A percentile compares a stretch with the other conserved stretches of the same genome.
These are phyloP conservation scores for Botryotinia globosa DNA, from an alignment of 2,329 filamentous ascomycete species.

Conservation along the genomic window DNA sequence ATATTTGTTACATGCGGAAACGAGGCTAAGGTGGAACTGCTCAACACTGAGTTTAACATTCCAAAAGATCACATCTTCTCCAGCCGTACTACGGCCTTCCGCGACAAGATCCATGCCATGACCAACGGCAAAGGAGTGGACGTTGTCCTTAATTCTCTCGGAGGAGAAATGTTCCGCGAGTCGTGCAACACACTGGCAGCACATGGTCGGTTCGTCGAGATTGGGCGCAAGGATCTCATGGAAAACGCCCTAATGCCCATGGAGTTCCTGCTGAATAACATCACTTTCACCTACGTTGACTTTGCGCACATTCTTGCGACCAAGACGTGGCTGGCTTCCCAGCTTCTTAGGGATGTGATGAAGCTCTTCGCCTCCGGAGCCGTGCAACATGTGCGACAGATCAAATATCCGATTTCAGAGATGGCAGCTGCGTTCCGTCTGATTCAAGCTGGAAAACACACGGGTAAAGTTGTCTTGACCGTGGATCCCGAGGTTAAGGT, in stretches of 20 bases:
- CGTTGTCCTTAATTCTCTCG: background rate
- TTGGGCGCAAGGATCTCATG: background rate
- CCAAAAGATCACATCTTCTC: background rate
- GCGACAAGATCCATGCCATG: background rate
- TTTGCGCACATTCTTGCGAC: background rate
- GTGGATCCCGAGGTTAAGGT: background rate
- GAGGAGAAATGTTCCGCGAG: background rate
- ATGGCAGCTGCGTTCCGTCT: background rate
- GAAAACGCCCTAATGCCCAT: background rate
- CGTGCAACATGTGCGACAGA: background rate
- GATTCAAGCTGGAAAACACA: background rate
- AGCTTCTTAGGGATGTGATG: background rate
- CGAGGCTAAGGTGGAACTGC: background rate
- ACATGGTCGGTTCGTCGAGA: background rate
- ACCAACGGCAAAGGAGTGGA: background rate
- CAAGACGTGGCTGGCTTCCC: background rate
- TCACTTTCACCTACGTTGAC: background rate
- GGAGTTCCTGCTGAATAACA: background rate
- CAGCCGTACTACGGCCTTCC: background rate
- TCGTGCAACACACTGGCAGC: background rate
- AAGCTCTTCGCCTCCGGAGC: background rate
- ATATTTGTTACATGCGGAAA: background rate
- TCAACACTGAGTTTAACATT: background rate
- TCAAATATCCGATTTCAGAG: background rate
- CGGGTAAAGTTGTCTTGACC: background rate